Evolutionary conservation across 768 basidiomycete species (phyloP).

Genomic region (Leccinum longicurvipes): DNA sequence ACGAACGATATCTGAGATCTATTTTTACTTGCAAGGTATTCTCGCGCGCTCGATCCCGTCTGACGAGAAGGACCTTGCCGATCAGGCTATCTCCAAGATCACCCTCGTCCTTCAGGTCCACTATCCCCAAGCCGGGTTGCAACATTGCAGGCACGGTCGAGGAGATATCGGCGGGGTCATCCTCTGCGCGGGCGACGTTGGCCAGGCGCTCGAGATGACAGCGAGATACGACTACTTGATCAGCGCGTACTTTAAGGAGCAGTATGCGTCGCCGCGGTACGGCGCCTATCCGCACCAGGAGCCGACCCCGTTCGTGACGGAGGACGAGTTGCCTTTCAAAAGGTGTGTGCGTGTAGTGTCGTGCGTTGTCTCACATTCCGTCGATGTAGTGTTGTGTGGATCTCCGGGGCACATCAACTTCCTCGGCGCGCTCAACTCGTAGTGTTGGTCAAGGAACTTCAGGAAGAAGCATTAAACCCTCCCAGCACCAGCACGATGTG

Average conservation of each 20-base stretch:
- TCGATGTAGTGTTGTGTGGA: constrained; percentile 70
- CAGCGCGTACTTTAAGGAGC: constrained; percentile 92
- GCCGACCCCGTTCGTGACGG: constrained; percentile 90
- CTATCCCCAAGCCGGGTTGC: constrained; percentile 84
- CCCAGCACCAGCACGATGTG: constrained; percentile 52
- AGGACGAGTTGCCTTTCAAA: constrained; percentile 91
- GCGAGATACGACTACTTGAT: constrained; percentile 94
- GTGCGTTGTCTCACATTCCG: not conserved
- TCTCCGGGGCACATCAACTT: constrained; percentile 99
- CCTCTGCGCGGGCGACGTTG: constrained; percentile 79
- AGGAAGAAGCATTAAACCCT: constrained; percentile 79
- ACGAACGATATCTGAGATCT: constrained; percentile 8
- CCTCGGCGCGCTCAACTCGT: constrained; percentile 95
- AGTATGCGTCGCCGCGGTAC: constrained; percentile 91
- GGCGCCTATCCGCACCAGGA: constrained; percentile 99
- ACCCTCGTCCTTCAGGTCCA: constrained; percentile 93
- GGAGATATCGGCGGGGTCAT: constrained; percentile 99
- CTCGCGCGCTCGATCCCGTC: constrained; percentile 89
- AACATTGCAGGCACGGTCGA: constrained; percentile 91
- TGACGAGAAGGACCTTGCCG: constrained; percentile 80
- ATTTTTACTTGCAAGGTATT: constrained; percentile 62
- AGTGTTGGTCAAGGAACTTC: constrained; percentile 93
- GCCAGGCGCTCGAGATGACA: constrained; percentile 82
- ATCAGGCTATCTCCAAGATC: constrained; percentile 87
- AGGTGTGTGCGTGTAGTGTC: constrained; percentile 34